A percentile compares a stretch with the other conserved stretches of the same genome.
Evolutionary conservation across 805 yeast species (phyloP).

Genomic region (Candida khao-thaluensis): DNA sequence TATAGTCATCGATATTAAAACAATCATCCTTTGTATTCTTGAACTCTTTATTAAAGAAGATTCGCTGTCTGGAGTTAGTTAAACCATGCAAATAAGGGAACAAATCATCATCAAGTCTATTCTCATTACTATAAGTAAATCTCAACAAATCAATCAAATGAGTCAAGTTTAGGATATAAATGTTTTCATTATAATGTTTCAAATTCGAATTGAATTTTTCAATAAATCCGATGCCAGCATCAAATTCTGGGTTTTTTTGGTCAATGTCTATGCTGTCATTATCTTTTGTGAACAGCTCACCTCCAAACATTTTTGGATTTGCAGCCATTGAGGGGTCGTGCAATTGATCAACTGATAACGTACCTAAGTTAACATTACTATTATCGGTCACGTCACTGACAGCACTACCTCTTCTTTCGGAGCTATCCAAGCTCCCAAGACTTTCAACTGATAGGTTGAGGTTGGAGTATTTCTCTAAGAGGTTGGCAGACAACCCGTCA

Average conservation of each 20-base stretch:
- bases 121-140: constrained; percentile 17
- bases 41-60: constrained; percentile 24
- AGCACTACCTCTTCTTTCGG: constrained; percentile 17
- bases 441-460: constrained; percentile 16
- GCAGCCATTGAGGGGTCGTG: constrained; percentile 5
- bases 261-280: not conserved
- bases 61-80: constrained; percentile 24
- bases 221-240: constrained; percentile 11
- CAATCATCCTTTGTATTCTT: constrained; percentile 10
- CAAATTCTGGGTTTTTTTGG: not conserved
- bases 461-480: constrained; percentile 18
- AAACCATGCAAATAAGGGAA: constrained; percentile 40
- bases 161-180: constrained; percentile 11
- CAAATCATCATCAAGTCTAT: constrained; percentile 16
- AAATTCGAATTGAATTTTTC: constrained; percentile 4
- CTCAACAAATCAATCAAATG: constrained; percentile 19
- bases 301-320: not conserved
- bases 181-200: constrained; percentile 7
- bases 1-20: constrained; percentile 10
- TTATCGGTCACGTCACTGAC: constrained; percentile 14
- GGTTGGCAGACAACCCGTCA: constrained; percentile 9
- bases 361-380: constrained; percentile 12
- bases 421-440: constrained; percentile 13
- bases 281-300: not conserved
- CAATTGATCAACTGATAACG: constrained; percentile 1